Base-by-base conservation (phyloP, 1,284 basidiomycete genomes). In the Schizophyllum commune region DNA sequence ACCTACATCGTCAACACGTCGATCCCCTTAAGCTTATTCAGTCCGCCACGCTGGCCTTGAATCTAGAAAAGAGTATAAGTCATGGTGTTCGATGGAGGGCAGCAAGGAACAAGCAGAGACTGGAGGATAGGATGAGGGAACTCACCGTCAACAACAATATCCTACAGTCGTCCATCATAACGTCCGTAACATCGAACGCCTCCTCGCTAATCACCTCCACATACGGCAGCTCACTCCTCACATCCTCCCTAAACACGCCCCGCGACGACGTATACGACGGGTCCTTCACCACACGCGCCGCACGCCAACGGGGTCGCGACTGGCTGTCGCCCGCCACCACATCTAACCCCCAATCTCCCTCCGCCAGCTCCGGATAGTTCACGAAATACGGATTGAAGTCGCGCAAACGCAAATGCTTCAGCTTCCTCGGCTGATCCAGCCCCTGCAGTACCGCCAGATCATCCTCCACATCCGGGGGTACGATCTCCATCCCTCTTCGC, bases 121-220 rank as follows among this genome's bases (percentile, higher is more conserved):
- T 17, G 17, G 19, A 27, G 9, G 19, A 47, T 6, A 33, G 27
- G 6, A 32, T 17, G 11, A 59, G 8, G n/a, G 13, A 21, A 70
- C 72, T 20, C 56, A 80, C 79, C 73, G 77, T 77, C 54, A 81
- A 69, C 59, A 82, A 66, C 60, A 82, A 67, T 56, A 83, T 64
- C 62, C 79, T 69, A 64, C 72, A 75, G 64, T 81, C 80, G 67
- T 83, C 82, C 73, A 83, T 78, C 81, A 82, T 83, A 55, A 81
- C 79, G 68, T 82, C 80, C 57, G 77, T 79, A 51, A 79, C 76
- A 60, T 77, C 73, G 62, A 77, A 79, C 19, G 67, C 69, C 59
- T 80, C 76, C 64, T 75, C 67, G 64, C 77, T 82, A 20, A 79
- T 68, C 21, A 78, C 72, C 69, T 82, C 80, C 54, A 76, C 74